Percentiles rank a stretch among this genome's conserved stretches.
These are phyloP conservation scores for Hylodesmum podocarpum DNA, from an alignment of 306 rosid genomes.

Conservation along the genomic window DNA sequence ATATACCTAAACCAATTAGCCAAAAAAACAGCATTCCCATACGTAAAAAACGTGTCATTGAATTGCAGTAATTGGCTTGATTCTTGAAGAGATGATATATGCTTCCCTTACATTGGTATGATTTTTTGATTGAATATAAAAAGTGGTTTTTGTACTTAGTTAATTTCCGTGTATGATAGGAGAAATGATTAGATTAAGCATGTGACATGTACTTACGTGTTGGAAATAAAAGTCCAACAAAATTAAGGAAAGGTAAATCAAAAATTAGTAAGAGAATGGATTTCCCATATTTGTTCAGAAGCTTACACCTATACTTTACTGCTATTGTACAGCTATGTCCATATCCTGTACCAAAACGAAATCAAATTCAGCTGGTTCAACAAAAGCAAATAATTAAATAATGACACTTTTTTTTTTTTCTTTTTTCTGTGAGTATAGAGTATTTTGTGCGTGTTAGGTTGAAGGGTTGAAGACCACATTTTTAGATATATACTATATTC, in stretches of 20 bases:
- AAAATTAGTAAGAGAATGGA: not conserved
- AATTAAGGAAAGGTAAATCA: not conserved
- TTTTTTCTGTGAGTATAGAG: not conserved
- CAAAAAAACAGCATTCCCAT: not conserved
- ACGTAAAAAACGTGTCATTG: not conserved
- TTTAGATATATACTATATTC: too few species aligned
- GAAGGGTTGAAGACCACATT: too few species aligned
- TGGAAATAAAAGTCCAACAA: not conserved
- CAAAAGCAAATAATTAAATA: not conserved
- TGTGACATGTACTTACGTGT: not conserved
- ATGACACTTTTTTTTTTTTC: not conserved
- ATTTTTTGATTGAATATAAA: constrained; percentile 2
- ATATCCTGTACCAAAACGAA: not conserved
- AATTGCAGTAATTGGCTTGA: constrained; percentile 14
- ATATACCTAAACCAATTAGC: constrained; percentile 21
- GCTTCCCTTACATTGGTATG: constrained; percentile 6
- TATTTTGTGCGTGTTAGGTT: too few species aligned
- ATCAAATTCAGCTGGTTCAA: not conserved
- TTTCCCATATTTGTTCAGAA: constrained; percentile 3
- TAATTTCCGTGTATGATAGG: constrained; percentile 27
- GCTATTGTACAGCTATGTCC: not conserved
- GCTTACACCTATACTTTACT: not conserved
- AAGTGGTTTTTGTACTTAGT: not conserved
- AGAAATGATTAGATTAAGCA: constrained; percentile 2
- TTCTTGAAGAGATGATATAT: constrained; percentile 7